Evolutionary conservation across 768 basidiomycete species (phyloP), one percentile per base, ranked within the genome.

Genomic region (Kwoniella sp.): DNA sequence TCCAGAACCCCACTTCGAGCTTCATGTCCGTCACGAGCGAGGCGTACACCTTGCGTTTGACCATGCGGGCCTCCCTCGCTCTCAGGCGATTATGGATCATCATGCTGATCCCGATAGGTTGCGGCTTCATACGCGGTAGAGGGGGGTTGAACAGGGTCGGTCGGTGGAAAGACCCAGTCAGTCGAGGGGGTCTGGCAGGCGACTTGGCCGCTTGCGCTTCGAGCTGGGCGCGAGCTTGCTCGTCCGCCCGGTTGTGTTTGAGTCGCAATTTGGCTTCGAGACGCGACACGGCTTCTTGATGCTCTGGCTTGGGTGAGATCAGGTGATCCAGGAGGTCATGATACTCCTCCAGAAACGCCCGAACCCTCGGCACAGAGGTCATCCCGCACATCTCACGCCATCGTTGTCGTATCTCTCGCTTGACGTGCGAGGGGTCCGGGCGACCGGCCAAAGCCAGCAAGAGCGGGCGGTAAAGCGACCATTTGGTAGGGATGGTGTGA

Each of bases 41-140:
- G 7, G 32, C 51, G 46, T 58, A 53, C 38, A 28, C 40, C 32
- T 38, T 47, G 17, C 59, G 46, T 40, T 22, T 37, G 12, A 62
- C 73, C n/a, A 78, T 58, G 4, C 87, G 79, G 29, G 75, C 71
- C 5, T 77, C 82, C 0, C 79, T 75, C 3, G 75, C 74, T 8
- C 65, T 56, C 14, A 79, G 75, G 1, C 84, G 76, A 14, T 75
- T 73, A 34, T 75, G 68, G 28, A 92, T 87, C 77, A 90, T 88
- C 69, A 81, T 79, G 1, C 81, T 78, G 38, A 90, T 80, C n/a
- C 79, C 77, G 4, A 75, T 61, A 0, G 92, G 91, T 57, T 93
- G 89, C 0, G 87, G 88, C 33, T 80, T 82, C 60, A 95, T 76
- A 0, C 87, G 82, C 0, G 89, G 89, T 12, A 95, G 79, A 1